Base-by-base conservation (phyloP, 257 asterid genomes). In the Catharanthus roseus region DNA sequence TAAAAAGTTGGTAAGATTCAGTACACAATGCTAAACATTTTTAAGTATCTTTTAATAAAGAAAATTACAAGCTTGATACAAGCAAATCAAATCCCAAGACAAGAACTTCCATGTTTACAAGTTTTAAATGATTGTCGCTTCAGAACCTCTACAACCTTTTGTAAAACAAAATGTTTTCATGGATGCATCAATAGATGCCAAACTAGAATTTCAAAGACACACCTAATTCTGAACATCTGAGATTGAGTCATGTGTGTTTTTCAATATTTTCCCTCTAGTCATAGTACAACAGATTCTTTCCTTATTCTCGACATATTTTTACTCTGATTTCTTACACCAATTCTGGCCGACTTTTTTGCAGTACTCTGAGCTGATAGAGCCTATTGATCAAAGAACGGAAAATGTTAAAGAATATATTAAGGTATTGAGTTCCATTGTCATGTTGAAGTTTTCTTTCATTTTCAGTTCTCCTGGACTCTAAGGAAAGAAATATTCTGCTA, bases 391-490 rank as follows among this genome's bases (percentile, higher is more conserved):
- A 70, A 84, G 99, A 82, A 85, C 79, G 86, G 81, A 80, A 72
- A 82, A 85, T 63, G 97, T 93, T 72, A 81, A 86, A 80, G 89
- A 85, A 42, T 93, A 78, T 82, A 86, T 91, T 18, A 88, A 91
- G 97, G 96, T 90, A 83, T 38, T 71, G 29, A 11, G 34, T n/a
- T 26, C 53, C 16, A 13, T 47, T 21, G 60, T 50, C 11, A 2
- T 65, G 24, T 53, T 5, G 47, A 4, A 24, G 8, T 57, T 50
- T 19, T 19, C 13, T 15, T 18, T 64, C 24, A 34, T 38, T 38
- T 38, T 64, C 34, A 28, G 57, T 51, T 56, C 42, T 68, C 45
- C 24, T 65, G 34, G 26, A 67, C 21, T 65, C 38, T 65, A 58
- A 15, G 5, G 9, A 10, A 2, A 47, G 29, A 61, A n/a, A 15